A percentile compares a stretch with the other conserved stretches of the same genome.
Evolutionary conservation across 352 stramenopile species (phyloP).

Genomic region (Pythium volutum): DNA sequence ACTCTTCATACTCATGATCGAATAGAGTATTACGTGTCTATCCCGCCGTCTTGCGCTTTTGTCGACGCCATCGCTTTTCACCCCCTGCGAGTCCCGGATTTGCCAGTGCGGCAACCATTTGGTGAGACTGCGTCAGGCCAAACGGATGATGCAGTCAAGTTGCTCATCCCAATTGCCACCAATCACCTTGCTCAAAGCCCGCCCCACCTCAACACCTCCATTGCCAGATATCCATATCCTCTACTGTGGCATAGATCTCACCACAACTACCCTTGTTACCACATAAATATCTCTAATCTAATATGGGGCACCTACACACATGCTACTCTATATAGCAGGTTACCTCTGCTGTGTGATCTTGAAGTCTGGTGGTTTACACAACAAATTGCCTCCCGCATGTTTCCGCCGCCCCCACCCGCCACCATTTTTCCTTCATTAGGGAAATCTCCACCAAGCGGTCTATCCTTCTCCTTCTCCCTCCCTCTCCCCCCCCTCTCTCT

Average conservation of each 20-base stretch:
- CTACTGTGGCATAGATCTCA: background rate
- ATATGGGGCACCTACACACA: background rate
- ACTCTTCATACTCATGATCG: too few relatives aligned
- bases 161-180: background rate
- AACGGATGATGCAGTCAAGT: constrained; percentile 1
- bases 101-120: too few relatives aligned
- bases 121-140: background rate
- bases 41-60: background rate
- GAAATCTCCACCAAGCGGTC: background rate
- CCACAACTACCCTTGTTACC: background rate
- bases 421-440: background rate
- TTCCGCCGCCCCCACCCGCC: background rate
- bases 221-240: background rate
- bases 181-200: too few relatives aligned
- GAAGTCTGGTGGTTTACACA: constrained; percentile 23
- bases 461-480: background rate
- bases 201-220: background rate
- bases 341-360: constrained; percentile 5
- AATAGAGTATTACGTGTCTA: too few relatives aligned
- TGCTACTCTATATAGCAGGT: background rate
- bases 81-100: background rate
- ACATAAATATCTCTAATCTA: background rate
- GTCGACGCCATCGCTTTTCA: background rate
- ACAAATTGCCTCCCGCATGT: constrained; percentile 1
- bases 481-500: background rate